Evolutionary conservation across 2,329 filamentous ascomycete genomes (phyloP).

Genomic region (Ceratocystis eucalypticola): DNA sequence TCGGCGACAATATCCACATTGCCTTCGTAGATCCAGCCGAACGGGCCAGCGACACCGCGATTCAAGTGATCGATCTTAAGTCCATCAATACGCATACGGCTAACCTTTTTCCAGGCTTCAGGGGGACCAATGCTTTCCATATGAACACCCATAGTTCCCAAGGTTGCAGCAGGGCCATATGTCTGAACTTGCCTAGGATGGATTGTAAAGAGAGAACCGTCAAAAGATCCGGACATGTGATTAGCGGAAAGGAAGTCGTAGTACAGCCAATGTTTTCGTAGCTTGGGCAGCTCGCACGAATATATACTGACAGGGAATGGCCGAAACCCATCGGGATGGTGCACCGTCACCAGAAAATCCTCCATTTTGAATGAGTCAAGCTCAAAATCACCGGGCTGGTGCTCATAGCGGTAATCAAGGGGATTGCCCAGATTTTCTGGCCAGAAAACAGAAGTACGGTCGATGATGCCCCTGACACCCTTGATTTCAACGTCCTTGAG

Average conservation of each 20-base stretch:
- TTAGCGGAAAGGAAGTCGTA: constrained; percentile 94
- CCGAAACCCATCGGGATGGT: constrained; percentile 82
- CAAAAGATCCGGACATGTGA: constrained; percentile 89
- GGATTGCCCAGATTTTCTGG: constrained; percentile 55
- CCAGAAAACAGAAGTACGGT: constrained; percentile 73
- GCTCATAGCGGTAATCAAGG: constrained; percentile 72
- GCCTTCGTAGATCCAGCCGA: constrained; percentile 95
- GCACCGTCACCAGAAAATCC: constrained; percentile 78
- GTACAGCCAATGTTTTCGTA: constrained; percentile 93
- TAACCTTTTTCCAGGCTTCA: constrained; percentile 89
- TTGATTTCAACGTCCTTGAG: constrained; percentile 87
- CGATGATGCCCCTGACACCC: constrained; percentile 81
- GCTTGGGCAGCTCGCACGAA: constrained; percentile 80
- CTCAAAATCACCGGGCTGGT: constrained; percentile 87
- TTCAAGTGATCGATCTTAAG: constrained; percentile 94
- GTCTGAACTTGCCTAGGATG: constrained; percentile 78
- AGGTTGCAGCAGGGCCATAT: constrained; percentile 14
- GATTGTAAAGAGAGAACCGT: constrained; percentile 92
- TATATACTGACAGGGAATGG: constrained; percentile 93
- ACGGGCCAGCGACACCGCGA: constrained; percentile 79
- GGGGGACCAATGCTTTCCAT: constrained; percentile 43
- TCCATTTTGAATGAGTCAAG: constrained; percentile 95
- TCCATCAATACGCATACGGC: constrained; percentile 78
- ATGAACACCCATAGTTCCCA: constrained; percentile 17
- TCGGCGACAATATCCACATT: constrained; percentile 95